Evolutionary conservation across 164 flowering plant genomes (phyloP).

Genomic region (Vitis labrusca): DNA sequence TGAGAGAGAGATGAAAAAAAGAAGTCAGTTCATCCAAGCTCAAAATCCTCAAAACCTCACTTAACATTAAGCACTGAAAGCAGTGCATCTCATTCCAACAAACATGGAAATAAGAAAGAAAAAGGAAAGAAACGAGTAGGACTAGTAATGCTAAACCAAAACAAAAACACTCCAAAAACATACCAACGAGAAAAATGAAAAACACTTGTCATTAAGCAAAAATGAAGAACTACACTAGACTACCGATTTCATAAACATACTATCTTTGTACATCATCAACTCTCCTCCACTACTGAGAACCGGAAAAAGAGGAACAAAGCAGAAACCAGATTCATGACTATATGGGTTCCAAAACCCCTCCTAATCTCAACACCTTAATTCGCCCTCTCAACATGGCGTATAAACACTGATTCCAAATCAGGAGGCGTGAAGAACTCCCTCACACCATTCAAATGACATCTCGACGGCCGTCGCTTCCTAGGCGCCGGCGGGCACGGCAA

Average conservation of each 20-base stretch:
- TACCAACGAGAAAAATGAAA: background rate
- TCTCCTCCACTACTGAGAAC: slow-evolving; percentile 7
- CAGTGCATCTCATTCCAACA: too few relatives aligned
- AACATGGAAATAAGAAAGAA: too few relatives aligned
- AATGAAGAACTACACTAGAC: slow-evolving; percentile 9
- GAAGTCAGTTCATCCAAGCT: too few relatives aligned
- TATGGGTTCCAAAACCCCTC: background rate
- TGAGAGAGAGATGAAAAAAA: too few relatives aligned
- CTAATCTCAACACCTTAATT: slow-evolving; percentile 21
- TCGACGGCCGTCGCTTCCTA: slow-evolving; percentile 57
- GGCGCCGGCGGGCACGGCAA: slow-evolving; percentile 81
- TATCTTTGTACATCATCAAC: slow-evolving; percentile 35
- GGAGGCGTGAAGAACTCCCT: slow-evolving; percentile 75
- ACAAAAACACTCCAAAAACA: too few relatives aligned
- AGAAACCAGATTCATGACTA: background rate
- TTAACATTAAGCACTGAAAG: too few relatives aligned
- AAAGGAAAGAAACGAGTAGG: too few relatives aligned
- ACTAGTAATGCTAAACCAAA: too few relatives aligned
- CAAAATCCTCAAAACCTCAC: too few relatives aligned
- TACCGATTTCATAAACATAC: slow-evolving; percentile 22
- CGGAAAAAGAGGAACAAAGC: background rate
- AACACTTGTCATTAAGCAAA: background rate
- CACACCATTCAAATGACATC: slow-evolving; percentile 33
- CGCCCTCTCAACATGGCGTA: slow-evolving; percentile 49
- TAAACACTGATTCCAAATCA: slow-evolving; percentile 71